A percentile compares a stretch with the other conserved stretches of the same genome.
Conservation (phyloP, 2,329 filamentous ascomycete species). For the Diaporthe vexans region DNA sequence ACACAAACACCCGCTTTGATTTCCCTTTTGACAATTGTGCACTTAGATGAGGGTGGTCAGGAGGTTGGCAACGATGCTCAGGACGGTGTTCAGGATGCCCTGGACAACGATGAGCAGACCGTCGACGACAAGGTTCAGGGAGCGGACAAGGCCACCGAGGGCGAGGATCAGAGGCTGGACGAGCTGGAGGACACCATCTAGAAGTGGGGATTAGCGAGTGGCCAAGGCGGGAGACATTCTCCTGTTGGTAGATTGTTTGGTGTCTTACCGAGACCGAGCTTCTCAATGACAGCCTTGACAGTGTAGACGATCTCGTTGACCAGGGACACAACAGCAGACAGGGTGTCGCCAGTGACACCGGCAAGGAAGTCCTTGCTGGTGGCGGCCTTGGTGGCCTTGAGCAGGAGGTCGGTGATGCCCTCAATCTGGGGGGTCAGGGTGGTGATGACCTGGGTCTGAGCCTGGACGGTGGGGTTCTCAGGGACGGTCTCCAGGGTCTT, state of each 20-base stretch:
- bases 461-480: conserved; percentile 43
- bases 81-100: conserved; percentile 43
- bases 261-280: conserved; percentile 48
- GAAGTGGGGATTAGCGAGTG: conserved; percentile 19
- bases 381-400: conserved; percentile 43
- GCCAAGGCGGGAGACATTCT: not conserved
- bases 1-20: conserved; percentile 11
- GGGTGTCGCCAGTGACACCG: conserved; percentile 42
- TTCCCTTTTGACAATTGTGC: not conserved
- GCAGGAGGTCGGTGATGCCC: conserved; percentile 46
- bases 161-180: conserved; percentile 46
- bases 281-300: conserved; percentile 46
- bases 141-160: conserved; percentile 45
- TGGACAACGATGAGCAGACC: conserved; percentile 46
- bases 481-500: conserved; percentile 43
- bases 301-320: conserved; percentile 48
- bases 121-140: conserved; percentile 46
- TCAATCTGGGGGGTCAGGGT: conserved; percentile 46
- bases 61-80: conserved; percentile 43
- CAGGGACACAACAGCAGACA: conserved; percentile 45
- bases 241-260: not conserved
- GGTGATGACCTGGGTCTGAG: conserved; percentile 45
- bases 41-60: conserved; percentile 43
- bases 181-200: conserved; percentile 42
- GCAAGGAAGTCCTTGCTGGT: conserved; percentile 43